Conservation (phyloP, 75 land plant species). For the Cupressus sempervirens region DNA sequence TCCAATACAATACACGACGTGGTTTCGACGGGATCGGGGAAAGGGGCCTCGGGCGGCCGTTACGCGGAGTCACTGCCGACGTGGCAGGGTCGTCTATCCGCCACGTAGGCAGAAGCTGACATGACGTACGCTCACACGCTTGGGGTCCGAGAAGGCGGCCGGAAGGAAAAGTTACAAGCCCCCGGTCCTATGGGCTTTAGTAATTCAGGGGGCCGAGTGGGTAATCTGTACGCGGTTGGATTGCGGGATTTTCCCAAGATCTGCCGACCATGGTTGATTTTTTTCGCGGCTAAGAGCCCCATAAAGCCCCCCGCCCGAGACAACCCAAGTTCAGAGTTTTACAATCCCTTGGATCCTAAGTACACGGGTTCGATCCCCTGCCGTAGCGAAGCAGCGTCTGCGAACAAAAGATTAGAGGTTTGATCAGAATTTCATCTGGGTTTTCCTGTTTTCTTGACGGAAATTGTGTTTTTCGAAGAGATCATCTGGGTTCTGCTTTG, state of each 20-base stretch:
- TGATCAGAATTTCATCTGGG: not conserved
- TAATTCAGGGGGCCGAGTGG: not conserved
- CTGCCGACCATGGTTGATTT: not conserved
- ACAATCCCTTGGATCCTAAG: not conserved
- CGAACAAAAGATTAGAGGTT: not conserved
- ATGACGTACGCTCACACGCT: not conserved
- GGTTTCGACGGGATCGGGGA: not conserved
- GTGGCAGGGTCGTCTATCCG: not conserved
- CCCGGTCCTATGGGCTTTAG: not conserved
- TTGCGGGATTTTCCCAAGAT: slow-evolving; percentile 8
- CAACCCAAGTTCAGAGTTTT: not conserved
- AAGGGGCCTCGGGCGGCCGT: not conserved
- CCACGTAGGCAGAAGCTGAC: not conserved
- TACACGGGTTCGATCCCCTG: too few species aligned
- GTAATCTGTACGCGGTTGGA: slow-evolving; percentile 7
- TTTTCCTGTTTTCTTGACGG: not conserved
- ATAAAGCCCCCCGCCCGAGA: not conserved
- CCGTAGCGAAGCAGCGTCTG: too few species aligned
- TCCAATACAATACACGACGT: not conserved
- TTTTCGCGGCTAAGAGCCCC: slow-evolving; percentile 6
- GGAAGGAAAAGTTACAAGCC: not conserved
- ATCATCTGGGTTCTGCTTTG: not conserved
- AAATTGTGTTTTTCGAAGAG: not conserved
- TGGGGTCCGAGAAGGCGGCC: slow-evolving; percentile 11
- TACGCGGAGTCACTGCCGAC: not conserved